These are phyloP conservation scores for Fraxinus latifolia DNA, from an alignment of 305 asterid genomes.

Conservation along the genomic window DNA sequence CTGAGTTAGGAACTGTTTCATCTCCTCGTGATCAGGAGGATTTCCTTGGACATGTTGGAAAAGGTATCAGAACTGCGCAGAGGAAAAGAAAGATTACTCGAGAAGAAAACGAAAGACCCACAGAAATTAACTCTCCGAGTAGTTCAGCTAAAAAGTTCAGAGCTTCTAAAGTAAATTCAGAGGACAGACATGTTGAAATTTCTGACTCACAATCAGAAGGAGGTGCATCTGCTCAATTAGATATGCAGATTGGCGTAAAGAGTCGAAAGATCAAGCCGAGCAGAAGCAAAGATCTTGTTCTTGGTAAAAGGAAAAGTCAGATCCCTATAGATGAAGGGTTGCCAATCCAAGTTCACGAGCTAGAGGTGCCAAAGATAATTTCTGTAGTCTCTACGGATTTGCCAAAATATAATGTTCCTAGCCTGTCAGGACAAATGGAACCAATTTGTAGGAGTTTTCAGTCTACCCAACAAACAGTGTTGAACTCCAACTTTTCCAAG, in stretches of 20 bases:
- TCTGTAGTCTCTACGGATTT: slow-evolving; percentile 19
- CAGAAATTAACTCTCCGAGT: background rate
- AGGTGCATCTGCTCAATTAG: slow-evolving; percentile 17
- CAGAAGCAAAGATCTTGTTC: slow-evolving; percentile 27
- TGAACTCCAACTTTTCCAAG: slow-evolving; percentile 12
- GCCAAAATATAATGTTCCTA: slow-evolving; percentile 24
- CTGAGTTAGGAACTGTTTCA: slow-evolving; percentile 30
- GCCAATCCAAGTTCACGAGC: background rate
- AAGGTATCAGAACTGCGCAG: background rate
- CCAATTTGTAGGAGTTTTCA: slow-evolving; percentile 13
- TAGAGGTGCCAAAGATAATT: slow-evolving; percentile 19
- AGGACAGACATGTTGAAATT: slow-evolving; percentile 11
- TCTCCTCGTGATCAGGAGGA: slow-evolving; percentile 18
- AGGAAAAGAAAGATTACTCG: slow-evolving; percentile 32
- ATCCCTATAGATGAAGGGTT: slow-evolving; percentile 14
- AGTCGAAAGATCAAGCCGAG: slow-evolving; percentile 20
- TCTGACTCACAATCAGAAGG: slow-evolving; percentile 31
- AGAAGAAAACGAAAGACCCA: slow-evolving; percentile 34
- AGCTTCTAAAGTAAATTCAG: background rate
- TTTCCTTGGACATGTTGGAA: background rate
- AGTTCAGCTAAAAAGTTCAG: background rate
- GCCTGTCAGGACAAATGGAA: slow-evolving; percentile 20
- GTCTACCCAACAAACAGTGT: slow-evolving; percentile 20
- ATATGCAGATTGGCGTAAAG: slow-evolving; percentile 19
- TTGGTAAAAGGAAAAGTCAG: slow-evolving; percentile 27